Percentiles rank a stretch among this genome's conserved stretches.
These are phyloP conservation scores for Aspergillus awamori DNA, from an alignment of 2,329 filamentous ascomycete species.

Conservation along the genomic window DNA sequence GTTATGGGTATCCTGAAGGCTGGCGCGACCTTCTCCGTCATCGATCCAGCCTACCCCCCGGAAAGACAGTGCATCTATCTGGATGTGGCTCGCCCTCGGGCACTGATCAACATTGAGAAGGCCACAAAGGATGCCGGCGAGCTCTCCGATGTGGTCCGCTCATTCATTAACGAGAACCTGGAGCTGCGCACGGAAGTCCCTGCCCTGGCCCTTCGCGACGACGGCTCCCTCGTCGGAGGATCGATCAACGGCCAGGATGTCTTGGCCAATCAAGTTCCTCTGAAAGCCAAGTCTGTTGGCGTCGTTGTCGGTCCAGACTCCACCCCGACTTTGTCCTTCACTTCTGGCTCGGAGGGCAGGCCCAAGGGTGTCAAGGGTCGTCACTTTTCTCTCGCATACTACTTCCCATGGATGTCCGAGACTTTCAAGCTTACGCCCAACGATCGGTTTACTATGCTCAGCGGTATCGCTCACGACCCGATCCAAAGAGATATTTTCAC, in stretches of 20 bases:
- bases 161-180: constrained; percentile 73
- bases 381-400: constrained; percentile 82
- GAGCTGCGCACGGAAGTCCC: constrained; percentile 74
- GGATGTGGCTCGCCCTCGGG: constrained; percentile 74
- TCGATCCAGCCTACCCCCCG: constrained; percentile 82
- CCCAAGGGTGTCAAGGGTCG: constrained; percentile 87
- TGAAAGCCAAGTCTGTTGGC: constrained; percentile 63
- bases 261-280: constrained; percentile 57
- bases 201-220: constrained; percentile 69
- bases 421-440: constrained; percentile 73
- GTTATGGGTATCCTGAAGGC: constrained; percentile 75
- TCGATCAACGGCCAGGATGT: constrained; percentile 66
- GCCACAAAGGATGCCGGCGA: constrained; percentile 70
- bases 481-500: constrained; percentile 77
- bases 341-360: constrained; percentile 71
- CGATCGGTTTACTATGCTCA: constrained; percentile 78
- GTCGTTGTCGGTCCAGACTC: constrained; percentile 86
- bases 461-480: constrained; percentile 73
- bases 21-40: constrained; percentile 61
- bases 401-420: constrained; percentile 92
- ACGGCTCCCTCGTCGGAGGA: constrained; percentile 74
- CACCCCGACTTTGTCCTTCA: constrained; percentile 74
- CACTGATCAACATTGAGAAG: constrained; percentile 72
- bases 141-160: constrained; percentile 61
- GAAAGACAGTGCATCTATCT: constrained; percentile 81